Percentiles rank a stretch among this genome's conserved stretches.
Evolutionary conservation across 225 moss, liverwort and hornwort genomes (phyloP).

Genomic region (Bryum argenteum): DNA sequence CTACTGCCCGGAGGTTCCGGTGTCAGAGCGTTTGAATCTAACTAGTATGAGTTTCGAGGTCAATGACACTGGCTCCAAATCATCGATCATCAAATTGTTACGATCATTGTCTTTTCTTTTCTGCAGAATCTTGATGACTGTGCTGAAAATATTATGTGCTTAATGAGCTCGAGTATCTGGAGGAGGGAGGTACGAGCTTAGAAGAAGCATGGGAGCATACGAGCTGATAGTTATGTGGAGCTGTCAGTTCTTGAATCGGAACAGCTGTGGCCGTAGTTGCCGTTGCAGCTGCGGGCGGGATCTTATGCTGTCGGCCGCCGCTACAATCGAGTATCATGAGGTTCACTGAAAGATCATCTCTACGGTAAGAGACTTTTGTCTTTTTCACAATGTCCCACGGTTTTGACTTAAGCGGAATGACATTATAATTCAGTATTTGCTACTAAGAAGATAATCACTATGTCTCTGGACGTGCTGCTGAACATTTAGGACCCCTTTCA

Average conservation of each 20-base stretch:
- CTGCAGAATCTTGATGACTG: slow-evolving; percentile 27
- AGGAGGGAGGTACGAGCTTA: slow-evolving; percentile 30
- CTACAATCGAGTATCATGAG: slow-evolving; percentile 71
- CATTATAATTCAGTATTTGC: not conserved
- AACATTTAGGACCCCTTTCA: slow-evolving; percentile 43
- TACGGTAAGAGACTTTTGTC: slow-evolving; percentile 51
- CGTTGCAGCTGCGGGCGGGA: slow-evolving; percentile 23
- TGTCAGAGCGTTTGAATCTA: not conserved
- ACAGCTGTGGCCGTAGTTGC: slow-evolving; percentile 32
- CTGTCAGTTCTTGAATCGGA: slow-evolving; percentile 24
- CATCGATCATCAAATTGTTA: not conserved
- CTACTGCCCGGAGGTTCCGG: not conserved
- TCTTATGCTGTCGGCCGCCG: slow-evolving; percentile 37
- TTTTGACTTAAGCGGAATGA: not conserved
- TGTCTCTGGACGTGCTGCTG: slow-evolving; percentile 14
- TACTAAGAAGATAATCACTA: not conserved
- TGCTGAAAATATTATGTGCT: slow-evolving; percentile 26
- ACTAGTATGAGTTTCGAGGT: slow-evolving; percentile 10
- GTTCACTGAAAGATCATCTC: slow-evolving; percentile 68
- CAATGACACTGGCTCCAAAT: not conserved
- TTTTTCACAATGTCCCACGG: slow-evolving; percentile 2
- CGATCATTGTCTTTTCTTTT: slow-evolving; percentile 15
- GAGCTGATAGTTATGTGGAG: not conserved
- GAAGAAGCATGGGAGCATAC: slow-evolving; percentile 35
- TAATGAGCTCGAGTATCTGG: slow-evolving; percentile 22